Percentiles rank a stretch among this genome's conserved stretches.
Conservation (phyloP, 2,329 filamentous ascomycete species). For the Pseudocercospora fuligena region DNA sequence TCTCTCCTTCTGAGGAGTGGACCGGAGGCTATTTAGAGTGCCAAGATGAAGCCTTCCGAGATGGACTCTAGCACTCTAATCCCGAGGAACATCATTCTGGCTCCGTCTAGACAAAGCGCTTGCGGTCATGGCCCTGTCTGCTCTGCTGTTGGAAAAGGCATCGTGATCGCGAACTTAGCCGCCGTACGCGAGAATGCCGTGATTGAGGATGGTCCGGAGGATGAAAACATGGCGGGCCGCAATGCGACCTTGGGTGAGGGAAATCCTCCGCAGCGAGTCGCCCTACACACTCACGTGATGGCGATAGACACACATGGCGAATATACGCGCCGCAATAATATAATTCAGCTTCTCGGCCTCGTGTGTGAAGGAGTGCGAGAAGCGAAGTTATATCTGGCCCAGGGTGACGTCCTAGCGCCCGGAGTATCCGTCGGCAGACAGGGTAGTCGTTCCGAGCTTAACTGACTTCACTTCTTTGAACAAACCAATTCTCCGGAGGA, state of each 20-base stretch:
- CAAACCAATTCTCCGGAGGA: background rate
- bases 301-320: background rate
- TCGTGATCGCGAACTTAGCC: background rate
- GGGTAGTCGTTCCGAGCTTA: background rate
- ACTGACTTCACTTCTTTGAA: constrained; percentile 4
- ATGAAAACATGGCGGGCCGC: background rate
- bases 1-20: background rate
- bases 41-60: constrained; percentile 1
- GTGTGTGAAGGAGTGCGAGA: constrained; percentile 1
- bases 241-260: background rate
- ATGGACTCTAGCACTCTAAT: background rate
- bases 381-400: background rate
- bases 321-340: background rate
- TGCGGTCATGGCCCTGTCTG: too few relatives aligned
- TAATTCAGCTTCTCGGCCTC: background rate
- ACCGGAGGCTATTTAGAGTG: background rate
- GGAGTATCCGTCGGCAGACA: background rate
- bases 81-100: background rate
- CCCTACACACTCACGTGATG: background rate
- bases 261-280: background rate
- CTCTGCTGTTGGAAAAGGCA: background rate
- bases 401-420: background rate
- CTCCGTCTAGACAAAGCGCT: background rate
- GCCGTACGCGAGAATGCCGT: background rate
- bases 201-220: background rate